A percentile compares a stretch with the other conserved stretches of the same genome.
These are phyloP conservation scores for Bipolaris zeicola DNA, from an alignment of 2,329 filamentous ascomycete species.

Conservation along the genomic window DNA sequence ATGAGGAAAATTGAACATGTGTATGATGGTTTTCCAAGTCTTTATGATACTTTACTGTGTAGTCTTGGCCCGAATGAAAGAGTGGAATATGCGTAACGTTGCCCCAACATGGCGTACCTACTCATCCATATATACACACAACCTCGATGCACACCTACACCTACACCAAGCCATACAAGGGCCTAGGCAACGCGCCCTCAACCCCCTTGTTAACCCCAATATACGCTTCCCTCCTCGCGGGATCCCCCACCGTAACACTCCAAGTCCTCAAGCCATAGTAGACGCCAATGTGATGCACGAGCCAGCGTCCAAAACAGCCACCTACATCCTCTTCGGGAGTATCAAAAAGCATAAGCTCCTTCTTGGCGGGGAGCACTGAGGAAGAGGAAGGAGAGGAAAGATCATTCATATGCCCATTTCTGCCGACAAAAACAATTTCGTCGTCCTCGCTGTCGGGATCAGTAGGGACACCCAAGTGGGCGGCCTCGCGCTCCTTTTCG, in stretches of 20 bases:
- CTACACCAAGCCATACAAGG: slow-evolving; percentile 41
- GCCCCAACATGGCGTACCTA: too few species aligned
- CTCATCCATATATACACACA: too few species aligned
- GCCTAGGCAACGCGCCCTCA: slow-evolving; percentile 17
- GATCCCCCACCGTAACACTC: slow-evolving; percentile 73
- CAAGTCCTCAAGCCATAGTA: slow-evolving; percentile 91
- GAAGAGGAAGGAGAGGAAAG: slow-evolving; percentile 48
- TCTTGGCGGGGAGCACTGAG: slow-evolving; percentile 57
- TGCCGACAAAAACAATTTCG: slow-evolving; percentile 88
- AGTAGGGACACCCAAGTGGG: slow-evolving; percentile 51
- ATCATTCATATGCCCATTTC: slow-evolving; percentile 68
- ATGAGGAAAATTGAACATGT: too few species aligned
- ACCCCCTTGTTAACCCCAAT: slow-evolving; percentile 67
- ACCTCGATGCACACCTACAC: too few species aligned
- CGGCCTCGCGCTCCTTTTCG: slow-evolving; percentile 57
- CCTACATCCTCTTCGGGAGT: slow-evolving; percentile 74
- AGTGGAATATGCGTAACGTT: too few species aligned
- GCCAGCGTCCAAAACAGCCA: slow-evolving; percentile 86
- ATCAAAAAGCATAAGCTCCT: slow-evolving; percentile 79
- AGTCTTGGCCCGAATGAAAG: too few species aligned
- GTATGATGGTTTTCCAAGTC: too few species aligned
- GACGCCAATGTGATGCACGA: slow-evolving; percentile 87
- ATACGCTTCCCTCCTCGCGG: slow-evolving; percentile 79
- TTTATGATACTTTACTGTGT: too few species aligned
- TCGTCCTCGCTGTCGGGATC: slow-evolving; percentile 70